phyloP scores from a whole-genome alignment of 352 stramenopile species.

The Pythium phragmitis region DNA sequence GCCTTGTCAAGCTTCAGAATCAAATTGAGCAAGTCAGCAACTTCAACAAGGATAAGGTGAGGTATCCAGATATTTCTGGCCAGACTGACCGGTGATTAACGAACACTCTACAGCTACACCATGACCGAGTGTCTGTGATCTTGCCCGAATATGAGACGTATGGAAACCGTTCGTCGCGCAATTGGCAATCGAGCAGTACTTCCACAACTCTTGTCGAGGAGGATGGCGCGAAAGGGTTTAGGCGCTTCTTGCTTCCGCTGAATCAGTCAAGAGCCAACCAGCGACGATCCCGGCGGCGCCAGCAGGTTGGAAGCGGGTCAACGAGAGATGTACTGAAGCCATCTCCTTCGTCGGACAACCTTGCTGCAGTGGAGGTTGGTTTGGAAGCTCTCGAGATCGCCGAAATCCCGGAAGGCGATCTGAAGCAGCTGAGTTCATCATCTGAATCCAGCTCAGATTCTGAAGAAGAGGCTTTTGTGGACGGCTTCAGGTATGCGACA shows the following conservation, averaged over 20 bases:
- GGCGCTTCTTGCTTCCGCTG: constrained; percentile 37
- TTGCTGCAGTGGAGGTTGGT: constrained; percentile 19
- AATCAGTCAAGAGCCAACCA: constrained; percentile 31
- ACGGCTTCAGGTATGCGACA: constrained; percentile 50
- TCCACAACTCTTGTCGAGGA: constrained; percentile 43
- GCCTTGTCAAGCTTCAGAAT: constrained; percentile 92
- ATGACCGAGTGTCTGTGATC: constrained; percentile 58
- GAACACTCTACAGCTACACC: constrained; percentile 46
- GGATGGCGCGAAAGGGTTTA: constrained; percentile 34
- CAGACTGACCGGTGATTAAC: not conserved
- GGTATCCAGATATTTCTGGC: not conserved
- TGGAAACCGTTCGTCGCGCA: constrained; percentile 31
- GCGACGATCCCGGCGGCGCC: constrained; percentile 39
- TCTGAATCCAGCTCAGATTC: constrained; percentile 82
- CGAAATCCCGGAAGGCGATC: constrained; percentile 37
- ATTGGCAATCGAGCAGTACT: constrained; percentile 18
- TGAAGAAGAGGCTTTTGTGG: constrained; percentile 75
- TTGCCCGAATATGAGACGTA: constrained; percentile 62
- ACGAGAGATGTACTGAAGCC: constrained; percentile 29
- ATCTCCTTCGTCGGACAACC: constrained; percentile 27
- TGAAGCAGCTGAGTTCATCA: constrained; percentile 62
- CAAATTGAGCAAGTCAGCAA: constrained; percentile 89
- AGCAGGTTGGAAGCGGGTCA: constrained; percentile 19
- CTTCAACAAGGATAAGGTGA: constrained; percentile 79
- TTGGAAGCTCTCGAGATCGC: not conserved